phyloP scores from a whole-genome alignment of 2,329 filamentous ascomycete genomes.

The Trichophyton benhamiae region DNA sequence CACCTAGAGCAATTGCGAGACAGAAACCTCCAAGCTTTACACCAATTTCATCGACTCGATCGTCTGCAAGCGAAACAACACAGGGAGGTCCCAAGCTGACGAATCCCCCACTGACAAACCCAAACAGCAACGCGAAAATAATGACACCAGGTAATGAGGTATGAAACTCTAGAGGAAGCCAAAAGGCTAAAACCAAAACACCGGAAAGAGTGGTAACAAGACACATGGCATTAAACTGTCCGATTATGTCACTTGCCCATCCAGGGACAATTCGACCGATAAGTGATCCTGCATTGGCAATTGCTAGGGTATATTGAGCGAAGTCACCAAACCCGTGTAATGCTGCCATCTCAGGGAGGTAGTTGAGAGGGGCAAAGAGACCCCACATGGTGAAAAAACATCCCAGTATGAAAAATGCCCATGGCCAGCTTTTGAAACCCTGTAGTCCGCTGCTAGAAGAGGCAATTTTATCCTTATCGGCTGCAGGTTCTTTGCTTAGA shows the following conservation, averaged over 20 bases:
- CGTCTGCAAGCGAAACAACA: conserved; percentile 8
- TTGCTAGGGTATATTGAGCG: conserved; percentile 5
- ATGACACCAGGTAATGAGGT: conserved; percentile 2
- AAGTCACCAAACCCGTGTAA: conserved; percentile 1
- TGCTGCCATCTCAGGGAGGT: conserved; percentile 8
- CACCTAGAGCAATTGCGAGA: background rate
- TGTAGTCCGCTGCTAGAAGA: background rate
- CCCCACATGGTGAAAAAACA: conserved; percentile 7
- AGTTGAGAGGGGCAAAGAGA: conserved; percentile 9
- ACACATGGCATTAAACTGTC: conserved; percentile 8
- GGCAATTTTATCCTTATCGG: background rate
- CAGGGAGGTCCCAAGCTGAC: conserved; percentile 8
- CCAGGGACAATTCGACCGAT: conserved; percentile 4
- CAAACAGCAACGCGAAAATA: conserved; percentile 6
- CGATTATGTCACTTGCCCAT: conserved; percentile 4
- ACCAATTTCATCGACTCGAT: conserved; percentile 5
- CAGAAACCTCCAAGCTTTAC: conserved; percentile 1
- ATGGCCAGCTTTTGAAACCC: conserved; percentile 1
- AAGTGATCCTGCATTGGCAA: background rate
- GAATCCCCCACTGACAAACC: conserved; percentile 8
- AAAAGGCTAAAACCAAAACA: conserved; percentile 7
- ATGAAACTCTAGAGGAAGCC: conserved; percentile 8
- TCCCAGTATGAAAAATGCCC: conserved; percentile 7
- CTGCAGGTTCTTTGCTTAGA: background rate
- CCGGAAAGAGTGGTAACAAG: conserved; percentile 3